These are phyloP conservation scores for Vigna radiata DNA, from an alignment of 306 rosid genomes.

Conservation along the genomic window DNA sequence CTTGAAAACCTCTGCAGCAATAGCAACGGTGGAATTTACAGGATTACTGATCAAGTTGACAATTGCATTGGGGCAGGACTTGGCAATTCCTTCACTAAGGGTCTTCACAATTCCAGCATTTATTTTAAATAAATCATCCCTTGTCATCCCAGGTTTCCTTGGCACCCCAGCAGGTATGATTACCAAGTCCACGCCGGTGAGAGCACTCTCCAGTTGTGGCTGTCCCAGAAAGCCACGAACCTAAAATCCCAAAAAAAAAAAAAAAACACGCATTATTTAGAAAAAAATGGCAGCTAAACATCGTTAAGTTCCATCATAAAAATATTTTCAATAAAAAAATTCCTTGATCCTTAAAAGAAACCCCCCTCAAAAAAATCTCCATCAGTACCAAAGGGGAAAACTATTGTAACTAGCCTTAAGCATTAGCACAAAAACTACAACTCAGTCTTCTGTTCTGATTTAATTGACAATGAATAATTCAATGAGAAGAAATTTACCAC, in stretches of 20 bases:
- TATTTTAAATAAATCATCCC: slow-evolving; percentile 92
- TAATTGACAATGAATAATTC: background rate
- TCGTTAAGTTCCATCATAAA: background rate
- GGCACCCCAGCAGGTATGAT: slow-evolving; percentile 95
- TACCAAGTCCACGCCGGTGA: slow-evolving; percentile 87
- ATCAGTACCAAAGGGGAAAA: background rate
- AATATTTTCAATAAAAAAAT: slow-evolving; percentile 1
- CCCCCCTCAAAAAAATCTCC: background rate
- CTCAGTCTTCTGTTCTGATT: background rate
- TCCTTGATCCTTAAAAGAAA: slow-evolving; percentile 21
- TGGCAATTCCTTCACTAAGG: slow-evolving; percentile 84
- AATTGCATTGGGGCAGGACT: slow-evolving; percentile 80
- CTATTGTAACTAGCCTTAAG: background rate
- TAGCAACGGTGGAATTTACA: slow-evolving; percentile 92
- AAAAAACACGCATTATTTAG: background rate
- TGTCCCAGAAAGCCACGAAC: slow-evolving; percentile 93
- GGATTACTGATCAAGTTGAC: slow-evolving; percentile 98
- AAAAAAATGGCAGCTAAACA: slow-evolving; percentile 29
- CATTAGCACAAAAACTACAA: slow-evolving; percentile 13
- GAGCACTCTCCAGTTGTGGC: slow-evolving; percentile 84
- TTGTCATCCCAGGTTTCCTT: slow-evolving; percentile 97
- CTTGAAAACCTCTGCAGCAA: slow-evolving; percentile 97
- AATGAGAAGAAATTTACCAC: slow-evolving; percentile 65
- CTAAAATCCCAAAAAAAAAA: slow-evolving; percentile 49
- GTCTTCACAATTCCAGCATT: slow-evolving; percentile 96